Base-by-base conservation (phyloP, 225 moss, liverwort and hornwort species). In the Asterella californica region DNA sequence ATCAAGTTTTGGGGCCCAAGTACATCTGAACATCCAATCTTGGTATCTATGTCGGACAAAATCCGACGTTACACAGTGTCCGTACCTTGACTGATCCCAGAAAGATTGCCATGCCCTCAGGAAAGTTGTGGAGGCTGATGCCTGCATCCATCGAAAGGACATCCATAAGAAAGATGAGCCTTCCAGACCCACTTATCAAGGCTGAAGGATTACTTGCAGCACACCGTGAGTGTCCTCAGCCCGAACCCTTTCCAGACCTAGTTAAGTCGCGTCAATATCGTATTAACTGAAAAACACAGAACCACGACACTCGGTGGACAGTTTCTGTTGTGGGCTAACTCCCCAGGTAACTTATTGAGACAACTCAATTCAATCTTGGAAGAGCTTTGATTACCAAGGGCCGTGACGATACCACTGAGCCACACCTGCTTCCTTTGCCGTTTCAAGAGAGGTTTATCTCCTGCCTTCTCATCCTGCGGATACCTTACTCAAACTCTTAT, bases 71-170 rank as follows among this genome's bases (percentile, higher is more conserved):
- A 49, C 53, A 38, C 6, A 38, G 38, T 37, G 42, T 57, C 29
- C n/a, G 25, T 81, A 88, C 87, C 90, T 99, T 99, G 75, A 99
- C 93, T 42, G 99, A 99, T 42, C 99, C 99, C 21, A 99, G 92
- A 55, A 99, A 95, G 17, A 99, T 92, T 42, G 99, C 99, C 74
- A 99, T 95, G 33, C 99, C 99, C 83, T 99, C 99, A n/a, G 99
- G 99, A 29, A 99, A 95, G 61, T 99, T 99, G 83, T 99, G 99
- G 15, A 95, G 84, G 62, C 95, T 90, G 33, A 99, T 99, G 63
- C 99, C 99, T 73, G 95, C 84, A 63, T 83, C 79, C 10, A 45
- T 22, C 33, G 46, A 27, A 14, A 64, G 19, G 8, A 64, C 63
- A 34, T 2, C 30, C 25, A 89, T 80, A 65, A 88, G 84, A 85